These are phyloP conservation scores for Sphagnum contortum DNA, from an alignment of 225 moss, liverwort and hornwort genomes.

Conservation along the genomic window DNA sequence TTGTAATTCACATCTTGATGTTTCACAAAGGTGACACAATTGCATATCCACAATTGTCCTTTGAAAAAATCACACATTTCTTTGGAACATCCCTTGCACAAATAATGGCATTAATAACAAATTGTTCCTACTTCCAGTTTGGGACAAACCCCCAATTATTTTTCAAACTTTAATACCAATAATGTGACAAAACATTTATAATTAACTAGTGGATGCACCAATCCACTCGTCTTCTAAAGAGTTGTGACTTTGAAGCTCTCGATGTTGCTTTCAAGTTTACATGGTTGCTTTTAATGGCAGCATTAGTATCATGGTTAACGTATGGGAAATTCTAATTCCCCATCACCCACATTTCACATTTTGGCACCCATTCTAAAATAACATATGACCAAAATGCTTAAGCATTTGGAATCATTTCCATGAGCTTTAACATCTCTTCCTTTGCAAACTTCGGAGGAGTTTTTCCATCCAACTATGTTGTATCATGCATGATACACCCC, in stretches of 20 bases:
- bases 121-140: background rate
- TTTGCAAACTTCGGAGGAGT: background rate
- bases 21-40: background rate
- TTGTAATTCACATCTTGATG: background rate
- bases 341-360: background rate
- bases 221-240: background rate
- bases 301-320: background rate
- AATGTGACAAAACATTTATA: background rate
- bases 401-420: background rate
- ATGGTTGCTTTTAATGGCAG: background rate
- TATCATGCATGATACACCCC: background rate
- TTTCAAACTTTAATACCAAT: background rate
- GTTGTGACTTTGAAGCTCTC: background rate
- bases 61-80: background rate
- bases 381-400: background rate
- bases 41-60: background rate
- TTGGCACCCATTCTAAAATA: background rate
- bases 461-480: fast-evolving
- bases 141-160: background rate
- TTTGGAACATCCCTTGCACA: background rate
- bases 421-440: background rate
- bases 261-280: background rate
- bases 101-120: background rate
- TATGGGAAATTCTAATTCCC: background rate
- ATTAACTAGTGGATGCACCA: background rate